Percentiles rank a stretch among this genome's conserved stretches.
These are phyloP conservation scores for Morella rubra DNA, from an alignment of 306 rosid genomes.

Conservation along the genomic window DNA sequence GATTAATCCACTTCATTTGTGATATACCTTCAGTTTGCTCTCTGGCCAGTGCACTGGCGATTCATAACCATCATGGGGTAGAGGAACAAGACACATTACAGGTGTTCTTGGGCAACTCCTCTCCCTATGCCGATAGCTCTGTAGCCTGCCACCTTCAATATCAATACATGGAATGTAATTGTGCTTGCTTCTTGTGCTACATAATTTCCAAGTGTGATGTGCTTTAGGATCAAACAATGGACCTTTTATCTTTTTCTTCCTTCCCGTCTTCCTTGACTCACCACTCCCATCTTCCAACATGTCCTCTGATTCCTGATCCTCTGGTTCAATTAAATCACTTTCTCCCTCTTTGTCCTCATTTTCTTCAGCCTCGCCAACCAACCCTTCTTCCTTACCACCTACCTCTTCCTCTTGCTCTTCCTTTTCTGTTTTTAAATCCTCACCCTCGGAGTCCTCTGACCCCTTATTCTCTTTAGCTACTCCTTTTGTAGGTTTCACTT, in stretches of 20 bases:
- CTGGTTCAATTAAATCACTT: constrained; percentile 39
- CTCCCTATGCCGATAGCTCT: constrained; percentile 79
- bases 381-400: constrained; percentile 46
- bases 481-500: constrained; percentile 38
- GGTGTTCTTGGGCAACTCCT: constrained; percentile 81
- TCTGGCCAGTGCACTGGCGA: constrained; percentile 75
- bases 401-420: constrained; percentile 47
- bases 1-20: background rate
- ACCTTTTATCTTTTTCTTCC: constrained; percentile 54
- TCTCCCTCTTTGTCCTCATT: constrained; percentile 41
- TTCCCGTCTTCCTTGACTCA: constrained; percentile 38
- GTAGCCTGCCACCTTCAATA: constrained; percentile 54
- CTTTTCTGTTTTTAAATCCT: constrained; percentile 37
- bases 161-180: constrained; percentile 95
- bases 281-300: constrained; percentile 36
- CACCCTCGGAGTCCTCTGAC: constrained; percentile 32
- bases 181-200: constrained; percentile 80
- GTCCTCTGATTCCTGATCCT: constrained; percentile 57
- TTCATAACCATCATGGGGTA: constrained; percentile 64
- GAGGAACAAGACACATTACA: constrained; percentile 83
- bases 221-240: constrained; percentile 81
- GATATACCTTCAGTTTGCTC: constrained; percentile 74
- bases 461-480: constrained; percentile 26
- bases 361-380: constrained; percentile 37
- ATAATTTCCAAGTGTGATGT: constrained; percentile 69